Conservation (phyloP, 306 rosid genomes). For the Vigna hirtella region DNA sequence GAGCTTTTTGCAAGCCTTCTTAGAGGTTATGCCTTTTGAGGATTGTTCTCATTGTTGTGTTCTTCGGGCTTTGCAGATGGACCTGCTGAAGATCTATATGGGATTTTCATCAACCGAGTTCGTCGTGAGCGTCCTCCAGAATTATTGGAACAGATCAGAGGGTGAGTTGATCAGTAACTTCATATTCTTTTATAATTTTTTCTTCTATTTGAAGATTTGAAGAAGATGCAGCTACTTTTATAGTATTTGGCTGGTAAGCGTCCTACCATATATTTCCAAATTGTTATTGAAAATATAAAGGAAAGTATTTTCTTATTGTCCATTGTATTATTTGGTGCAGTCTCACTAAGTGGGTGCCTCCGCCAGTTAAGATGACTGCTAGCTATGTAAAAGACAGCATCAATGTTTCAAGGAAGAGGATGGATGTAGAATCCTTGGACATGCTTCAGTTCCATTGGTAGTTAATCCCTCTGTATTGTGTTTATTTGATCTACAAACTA, state of each 20-base stretch:
- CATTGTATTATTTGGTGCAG: conserved; percentile 59
- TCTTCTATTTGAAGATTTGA: conserved; percentile 8
- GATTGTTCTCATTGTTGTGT: conserved; percentile 28
- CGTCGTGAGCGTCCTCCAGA: conserved; percentile 94
- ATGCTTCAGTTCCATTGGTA: conserved; percentile 99
- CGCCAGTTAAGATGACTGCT: conserved; percentile 96
- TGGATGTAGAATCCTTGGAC: conserved; percentile 93
- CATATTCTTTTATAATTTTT: not conserved
- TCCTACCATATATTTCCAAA: conserved; percentile 13
- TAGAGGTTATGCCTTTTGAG: conserved; percentile 1
- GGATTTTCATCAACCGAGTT: conserved; percentile 89
- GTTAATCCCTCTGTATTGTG: conserved; percentile 17
- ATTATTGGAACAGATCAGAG: conserved; percentile 75
- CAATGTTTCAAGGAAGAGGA: conserved; percentile 86
- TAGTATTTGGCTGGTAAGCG: conserved; percentile 14
- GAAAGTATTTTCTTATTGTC: conserved; percentile 38
- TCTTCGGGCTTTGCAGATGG: conserved; percentile 68
- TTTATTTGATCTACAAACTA: conserved; percentile 7
- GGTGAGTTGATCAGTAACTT: conserved; percentile 67
- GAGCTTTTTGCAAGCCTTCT: not conserved
- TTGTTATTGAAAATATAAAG: not conserved
- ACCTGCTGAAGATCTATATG: conserved; percentile 93
- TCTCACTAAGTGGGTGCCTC: conserved; percentile 98
- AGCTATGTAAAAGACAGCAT: conserved; percentile 85
- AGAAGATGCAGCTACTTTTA: conserved; percentile 16